These are phyloP conservation scores for Uronychia binucleata DNA, from an alignment of 73 alveolate genomes.

Conservation along the genomic window DNA sequence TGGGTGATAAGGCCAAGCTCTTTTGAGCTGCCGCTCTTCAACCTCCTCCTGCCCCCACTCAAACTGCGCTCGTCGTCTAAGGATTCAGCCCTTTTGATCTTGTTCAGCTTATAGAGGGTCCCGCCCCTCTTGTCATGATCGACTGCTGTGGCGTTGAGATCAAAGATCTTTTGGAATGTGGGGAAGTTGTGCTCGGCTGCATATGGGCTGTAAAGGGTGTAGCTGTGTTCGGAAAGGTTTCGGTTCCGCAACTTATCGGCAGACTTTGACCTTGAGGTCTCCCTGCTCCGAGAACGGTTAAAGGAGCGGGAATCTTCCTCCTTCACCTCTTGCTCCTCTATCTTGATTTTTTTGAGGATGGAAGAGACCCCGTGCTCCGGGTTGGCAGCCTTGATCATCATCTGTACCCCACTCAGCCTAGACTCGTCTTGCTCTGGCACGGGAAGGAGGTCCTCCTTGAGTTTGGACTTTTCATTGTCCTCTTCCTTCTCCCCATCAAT, in stretches of 20 bases:
- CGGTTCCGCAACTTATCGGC: neutral
- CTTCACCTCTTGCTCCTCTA: neutral
- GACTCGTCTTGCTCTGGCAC: neutral
- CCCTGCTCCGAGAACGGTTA: too few species aligned
- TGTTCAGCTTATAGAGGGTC: neutral
- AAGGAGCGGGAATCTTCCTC: neutral
- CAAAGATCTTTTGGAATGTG: neutral
- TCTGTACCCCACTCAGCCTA: neutral
- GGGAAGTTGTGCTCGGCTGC: conserved; percentile 1
- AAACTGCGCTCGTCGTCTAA: neutral
- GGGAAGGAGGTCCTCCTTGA: neutral
- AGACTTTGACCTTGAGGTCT: too few species aligned
- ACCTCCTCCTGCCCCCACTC: neutral
- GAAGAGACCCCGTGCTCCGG: neutral
- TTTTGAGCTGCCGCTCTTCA: neutral
- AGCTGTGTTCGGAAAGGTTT: neutral
- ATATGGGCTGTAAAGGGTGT: neutral
- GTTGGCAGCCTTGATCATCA: neutral
- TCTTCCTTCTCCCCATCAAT: neutral
- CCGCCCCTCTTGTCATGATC: neutral
- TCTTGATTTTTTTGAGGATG: neutral
- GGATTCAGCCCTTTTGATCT: neutral
- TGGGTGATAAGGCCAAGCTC: neutral
- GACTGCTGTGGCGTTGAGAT: neutral
- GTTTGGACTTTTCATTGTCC: neutral